A percentile compares a stretch with the other conserved stretches of the same genome.
Evolutionary conservation across 2,329 filamentous ascomycete species (phyloP).

Genomic region (Penicillium sp.): DNA sequence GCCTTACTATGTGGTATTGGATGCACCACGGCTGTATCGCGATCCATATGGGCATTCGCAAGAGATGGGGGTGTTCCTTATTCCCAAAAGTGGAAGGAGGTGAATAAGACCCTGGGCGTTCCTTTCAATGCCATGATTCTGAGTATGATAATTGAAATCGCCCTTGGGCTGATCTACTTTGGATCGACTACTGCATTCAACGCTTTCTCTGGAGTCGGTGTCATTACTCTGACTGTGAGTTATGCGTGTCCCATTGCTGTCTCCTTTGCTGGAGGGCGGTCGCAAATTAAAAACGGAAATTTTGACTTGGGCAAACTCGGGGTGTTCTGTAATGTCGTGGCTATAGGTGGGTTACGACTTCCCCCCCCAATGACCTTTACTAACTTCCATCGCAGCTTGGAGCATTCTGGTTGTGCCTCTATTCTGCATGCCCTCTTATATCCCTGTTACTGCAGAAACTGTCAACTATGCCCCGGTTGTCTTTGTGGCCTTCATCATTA

Average conservation of each 20-base stretch:
- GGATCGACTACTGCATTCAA: constrained; percentile 72
- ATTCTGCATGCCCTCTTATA: constrained; percentile 56
- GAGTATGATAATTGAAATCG: constrained; percentile 65
- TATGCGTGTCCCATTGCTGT: constrained; percentile 67
- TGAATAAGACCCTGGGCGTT: constrained; percentile 64
- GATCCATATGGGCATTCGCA: constrained; percentile 16
- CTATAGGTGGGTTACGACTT: constrained; percentile 55
- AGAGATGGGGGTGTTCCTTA: constrained; percentile 55
- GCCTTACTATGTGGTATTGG: constrained; percentile 13
- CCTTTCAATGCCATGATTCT: constrained; percentile 68
- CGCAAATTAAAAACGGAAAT: constrained; percentile 47
- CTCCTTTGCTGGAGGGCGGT: constrained; percentile 57
- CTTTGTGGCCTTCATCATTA: constrained; percentile 62
- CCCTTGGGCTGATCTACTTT: constrained; percentile 74
- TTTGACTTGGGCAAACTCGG: constrained; percentile 61
- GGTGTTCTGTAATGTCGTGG: constrained; percentile 60
- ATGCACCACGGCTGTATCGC: constrained; percentile 14
- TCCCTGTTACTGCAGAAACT: constrained; percentile 58
- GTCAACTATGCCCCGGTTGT: constrained; percentile 75
- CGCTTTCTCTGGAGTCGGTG: constrained; percentile 75
- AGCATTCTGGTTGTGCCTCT: constrained; percentile 66
- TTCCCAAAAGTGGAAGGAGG: constrained; percentile 61
- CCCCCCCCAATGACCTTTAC: background rate
- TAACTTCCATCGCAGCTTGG: constrained; percentile 46
- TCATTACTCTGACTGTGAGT: constrained; percentile 69